These are phyloP conservation scores for Hevea brasiliensis DNA, from an alignment of 345 rosid species.

Conservation along the genomic window DNA sequence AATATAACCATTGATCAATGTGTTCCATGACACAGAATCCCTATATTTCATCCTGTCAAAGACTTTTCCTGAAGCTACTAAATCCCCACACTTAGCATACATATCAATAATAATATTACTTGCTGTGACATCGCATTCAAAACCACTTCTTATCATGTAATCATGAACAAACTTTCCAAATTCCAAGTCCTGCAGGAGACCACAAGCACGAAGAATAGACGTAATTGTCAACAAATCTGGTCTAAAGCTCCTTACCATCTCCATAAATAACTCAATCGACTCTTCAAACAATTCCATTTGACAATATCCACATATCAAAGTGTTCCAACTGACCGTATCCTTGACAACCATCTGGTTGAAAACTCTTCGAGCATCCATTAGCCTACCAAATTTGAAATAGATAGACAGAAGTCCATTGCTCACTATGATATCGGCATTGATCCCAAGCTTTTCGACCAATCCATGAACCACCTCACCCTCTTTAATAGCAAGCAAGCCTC, in stretches of 20 bases:
- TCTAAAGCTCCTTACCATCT: conserved; percentile 37
- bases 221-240: conserved; percentile 56
- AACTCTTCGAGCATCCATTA: conserved; percentile 40
- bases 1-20: conserved; percentile 50
- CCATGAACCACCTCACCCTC: conserved; percentile 50
- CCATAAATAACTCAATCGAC: conserved; percentile 44
- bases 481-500: conserved; percentile 39
- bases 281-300: conserved; percentile 44
- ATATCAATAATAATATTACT: conserved; percentile 55
- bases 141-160: conserved; percentile 38
- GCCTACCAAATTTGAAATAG: conserved; percentile 54
- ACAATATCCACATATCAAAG: conserved; percentile 58
- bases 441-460: conserved; percentile 51
- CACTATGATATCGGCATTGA: conserved; percentile 37
- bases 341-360: conserved; percentile 52
- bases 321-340: conserved; percentile 61
- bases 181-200: conserved; percentile 41
- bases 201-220: conserved; percentile 61
- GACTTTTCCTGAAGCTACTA: conserved; percentile 45
- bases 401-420: conserved; percentile 57
- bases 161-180: conserved; percentile 48
- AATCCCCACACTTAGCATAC: conserved; percentile 57
- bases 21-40: conserved; percentile 68
- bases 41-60: conserved; percentile 45
- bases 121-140: conserved; percentile 38